Percentiles rank a stretch among this genome's conserved stretches.
Evolutionary conservation across 805 yeast species (phyloP).

Genomic region (Saccharomycopsis javanensis): DNA sequence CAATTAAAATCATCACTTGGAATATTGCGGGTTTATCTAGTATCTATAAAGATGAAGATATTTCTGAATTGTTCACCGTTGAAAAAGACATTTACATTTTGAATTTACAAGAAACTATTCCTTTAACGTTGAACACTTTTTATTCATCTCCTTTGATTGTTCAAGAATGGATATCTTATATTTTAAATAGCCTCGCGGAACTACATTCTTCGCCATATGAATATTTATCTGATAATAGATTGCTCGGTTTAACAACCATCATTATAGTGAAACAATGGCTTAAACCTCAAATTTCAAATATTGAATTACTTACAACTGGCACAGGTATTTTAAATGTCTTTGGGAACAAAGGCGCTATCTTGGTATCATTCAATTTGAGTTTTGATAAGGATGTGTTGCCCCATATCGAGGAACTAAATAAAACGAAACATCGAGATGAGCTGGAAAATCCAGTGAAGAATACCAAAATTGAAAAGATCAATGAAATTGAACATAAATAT

Average conservation of each 20-base stretch:
- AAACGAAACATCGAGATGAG: neutral
- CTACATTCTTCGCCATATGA: conserved; percentile 23
- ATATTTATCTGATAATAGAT: conserved; percentile 35
- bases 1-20: conserved; percentile 31
- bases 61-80: neutral
- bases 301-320: conserved; percentile 38
- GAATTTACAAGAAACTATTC: conserved; percentile 42
- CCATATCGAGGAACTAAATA: conserved; percentile 1
- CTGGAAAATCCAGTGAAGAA: neutral
- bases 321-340: conserved; percentile 47
- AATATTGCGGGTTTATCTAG: conserved; percentile 28
- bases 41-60: conserved; percentile 13
- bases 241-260: conserved; percentile 43
- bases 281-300: conserved; percentile 30
- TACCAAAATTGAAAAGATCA: neutral
- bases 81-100: conserved; percentile 32
- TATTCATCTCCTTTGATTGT: conserved; percentile 29
- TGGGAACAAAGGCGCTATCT: conserved; percentile 56
- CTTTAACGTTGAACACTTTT: conserved; percentile 33
- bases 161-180: conserved; percentile 27
- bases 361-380: conserved; percentile 35
- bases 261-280: conserved; percentile 30
- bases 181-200: conserved; percentile 21
- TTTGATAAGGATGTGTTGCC: conserved; percentile 24
- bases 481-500: neutral